These are phyloP conservation scores for Macrolepiota albuminosa DNA, from an alignment of 768 basidiomycete species.

Conservation along the genomic window DNA sequence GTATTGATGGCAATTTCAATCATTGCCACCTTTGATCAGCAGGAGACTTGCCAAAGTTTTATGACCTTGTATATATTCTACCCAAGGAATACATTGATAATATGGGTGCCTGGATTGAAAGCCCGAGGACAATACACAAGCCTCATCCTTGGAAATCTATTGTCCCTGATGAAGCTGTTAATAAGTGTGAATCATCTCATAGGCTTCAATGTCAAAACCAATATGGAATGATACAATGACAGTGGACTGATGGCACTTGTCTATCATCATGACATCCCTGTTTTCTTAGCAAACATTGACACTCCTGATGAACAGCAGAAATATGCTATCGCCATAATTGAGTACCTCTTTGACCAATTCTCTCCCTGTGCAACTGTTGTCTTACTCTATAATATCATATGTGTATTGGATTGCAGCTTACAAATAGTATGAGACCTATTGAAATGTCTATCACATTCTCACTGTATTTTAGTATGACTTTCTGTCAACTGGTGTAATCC, in stretches of 20 bases:
- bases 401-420: too few relatives aligned
- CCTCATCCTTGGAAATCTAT: background rate
- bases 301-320: slow-evolving; percentile 5
- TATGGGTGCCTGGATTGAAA: slow-evolving; percentile 22
- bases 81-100: slow-evolving; percentile 27
- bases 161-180: background rate
- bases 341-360: too few relatives aligned
- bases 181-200: slow-evolving; percentile 22
- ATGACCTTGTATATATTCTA: slow-evolving; percentile 25
- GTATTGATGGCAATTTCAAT: slow-evolving; percentile 34
- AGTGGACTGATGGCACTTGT: slow-evolving; percentile 33
- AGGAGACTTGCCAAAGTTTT: slow-evolving; percentile 1
- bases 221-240: slow-evolving; percentile 22
- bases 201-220: slow-evolving; percentile 17
- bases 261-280: slow-evolving; percentile 31
- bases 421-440: too few relatives aligned
- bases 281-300: slow-evolving; percentile 33
- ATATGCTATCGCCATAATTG: too few relatives aligned
- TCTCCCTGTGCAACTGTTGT: too few relatives aligned
- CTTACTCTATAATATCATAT: too few relatives aligned
- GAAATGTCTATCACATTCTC: too few relatives aligned
- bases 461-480: too few relatives aligned
- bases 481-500: too few relatives aligned
- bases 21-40: slow-evolving; percentile 27
- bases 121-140: slow-evolving; percentile 6